A percentile compares a stretch with the other conserved stretches of the same genome.
Evolutionary conservation across 2,329 filamentous ascomycete genomes (phyloP).

Genomic region (Ophiostoma triangulosporum): DNA sequence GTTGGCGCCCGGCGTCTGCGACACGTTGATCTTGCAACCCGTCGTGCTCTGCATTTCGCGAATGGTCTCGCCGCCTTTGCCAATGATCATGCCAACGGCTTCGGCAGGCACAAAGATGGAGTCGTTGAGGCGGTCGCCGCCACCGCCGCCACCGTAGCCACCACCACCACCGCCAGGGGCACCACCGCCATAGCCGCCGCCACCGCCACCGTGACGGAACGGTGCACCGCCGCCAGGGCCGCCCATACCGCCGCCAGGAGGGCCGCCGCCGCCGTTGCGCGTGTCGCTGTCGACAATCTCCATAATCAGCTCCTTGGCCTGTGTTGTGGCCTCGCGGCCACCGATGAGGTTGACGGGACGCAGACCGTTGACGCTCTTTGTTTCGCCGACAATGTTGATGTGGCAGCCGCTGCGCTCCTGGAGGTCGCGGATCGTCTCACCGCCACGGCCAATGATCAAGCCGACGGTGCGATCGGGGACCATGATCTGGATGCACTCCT

Average conservation of each 20-base stretch:
- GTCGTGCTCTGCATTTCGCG: constrained; percentile 82
- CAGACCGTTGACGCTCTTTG: constrained; percentile 81
- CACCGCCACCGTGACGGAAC: constrained; percentile 23
- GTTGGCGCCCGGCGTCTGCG: constrained; percentile 60
- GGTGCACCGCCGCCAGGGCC: constrained; percentile 13
- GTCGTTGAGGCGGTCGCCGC: constrained; percentile 61
- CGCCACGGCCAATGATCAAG: constrained; percentile 83
- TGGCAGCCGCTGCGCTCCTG: constrained; percentile 90
- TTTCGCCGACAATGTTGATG: constrained; percentile 88
- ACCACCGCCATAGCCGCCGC: constrained; percentile 18
- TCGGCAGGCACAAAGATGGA: constrained; percentile 78
- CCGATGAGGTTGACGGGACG: constrained; percentile 86
- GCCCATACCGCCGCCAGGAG: not conserved
- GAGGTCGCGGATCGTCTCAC: constrained; percentile 83
- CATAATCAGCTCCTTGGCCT: constrained; percentile 77
- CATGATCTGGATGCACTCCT: constrained; percentile 85
- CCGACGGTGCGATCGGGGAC: constrained; percentile 87
- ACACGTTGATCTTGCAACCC: constrained; percentile 90
- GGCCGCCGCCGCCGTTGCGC: constrained; percentile 29
- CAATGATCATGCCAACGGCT: constrained; percentile 91
- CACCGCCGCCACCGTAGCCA: constrained; percentile 26
- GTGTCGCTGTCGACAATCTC: constrained; percentile 91
- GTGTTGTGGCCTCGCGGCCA: constrained; percentile 55
- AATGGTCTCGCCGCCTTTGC: constrained; percentile 87
- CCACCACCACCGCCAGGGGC: constrained; percentile 19